Evolutionary conservation across 176 grass and related monocot species (phyloP), one percentile per base, ranked within the genome.

Genomic region (Carex cristatella): DNA sequence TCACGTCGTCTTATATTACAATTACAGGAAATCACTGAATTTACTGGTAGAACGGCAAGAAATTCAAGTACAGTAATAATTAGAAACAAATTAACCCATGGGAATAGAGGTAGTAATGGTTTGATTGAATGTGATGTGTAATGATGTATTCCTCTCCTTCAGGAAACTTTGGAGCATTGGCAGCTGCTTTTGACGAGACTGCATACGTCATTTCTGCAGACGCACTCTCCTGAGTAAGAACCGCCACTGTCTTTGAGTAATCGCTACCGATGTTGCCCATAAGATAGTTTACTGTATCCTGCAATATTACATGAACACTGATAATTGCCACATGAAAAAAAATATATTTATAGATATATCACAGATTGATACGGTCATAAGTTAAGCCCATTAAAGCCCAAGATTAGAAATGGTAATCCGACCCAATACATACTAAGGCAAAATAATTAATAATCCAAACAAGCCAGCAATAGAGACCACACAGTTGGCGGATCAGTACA

Each of bases 241-340:
- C 87, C 1, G 80, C 85, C 4, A 92, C 87, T 0, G 90, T 92
- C 44, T 87, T 27, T 31, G 85, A 89, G 38, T 87, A 85, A 48
- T 87, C 59, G 4, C 69, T 58, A 76, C 87, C 84, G 0, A 92
- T 13, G 28, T 82, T 79, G 46, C 85, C 87, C 72, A 89, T 51
- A 46, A 92, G 71, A 89, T 92, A 92, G 44, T 92, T 92, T 15
- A 92, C 60, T 51, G 90, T 84, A 46, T 86, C 85, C 90, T 92
- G n/a, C 58, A 85, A 74, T 23, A 23, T 23, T 60, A 1, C 71
- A 35, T 28, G 16, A 62, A 62, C 3, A 32, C 19, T 60, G 13
- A 44, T 10, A 60, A 27, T 70, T 65, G 61, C 61, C 23, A 8
- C 30, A 27, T 23, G 3, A 35, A 35, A 35, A 12, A 3, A 18